These are phyloP conservation scores for Paraleonurus japonicus DNA, from an alignment of 257 asterid species.

Conservation along the genomic window DNA sequence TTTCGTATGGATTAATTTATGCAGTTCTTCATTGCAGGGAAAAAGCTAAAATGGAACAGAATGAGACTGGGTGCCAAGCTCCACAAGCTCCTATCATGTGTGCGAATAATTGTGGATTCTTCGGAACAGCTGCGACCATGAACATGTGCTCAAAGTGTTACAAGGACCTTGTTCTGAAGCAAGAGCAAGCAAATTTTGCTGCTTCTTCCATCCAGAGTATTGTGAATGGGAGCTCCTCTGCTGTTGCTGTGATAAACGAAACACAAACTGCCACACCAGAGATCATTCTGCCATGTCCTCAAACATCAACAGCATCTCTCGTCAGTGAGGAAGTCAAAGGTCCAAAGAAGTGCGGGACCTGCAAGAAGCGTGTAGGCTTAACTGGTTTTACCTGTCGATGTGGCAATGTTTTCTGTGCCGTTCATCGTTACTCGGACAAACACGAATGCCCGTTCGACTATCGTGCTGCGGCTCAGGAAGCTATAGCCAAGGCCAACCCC, in stretches of 20 bases:
- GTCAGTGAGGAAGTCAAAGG: constrained; percentile 41
- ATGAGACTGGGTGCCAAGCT: constrained; percentile 64
- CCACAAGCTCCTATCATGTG: constrained; percentile 66
- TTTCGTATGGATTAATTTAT: not conserved
- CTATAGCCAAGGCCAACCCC: constrained; percentile 74
- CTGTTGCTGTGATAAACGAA: constrained; percentile 17
- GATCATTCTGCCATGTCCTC: constrained; percentile 27
- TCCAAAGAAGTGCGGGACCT: constrained; percentile 51
- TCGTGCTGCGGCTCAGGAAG: constrained; percentile 57
- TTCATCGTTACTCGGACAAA: constrained; percentile 61
- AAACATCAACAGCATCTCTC: constrained; percentile 24
- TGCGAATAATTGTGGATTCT: constrained; percentile 64
- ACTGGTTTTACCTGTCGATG: constrained; percentile 65
- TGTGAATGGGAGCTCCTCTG: constrained; percentile 47
- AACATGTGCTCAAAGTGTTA: constrained; percentile 81
- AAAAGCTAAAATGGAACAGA: constrained; percentile 54
- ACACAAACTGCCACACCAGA: constrained; percentile 23
- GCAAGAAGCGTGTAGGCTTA: constrained; percentile 63
- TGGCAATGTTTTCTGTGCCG: constrained; percentile 47
- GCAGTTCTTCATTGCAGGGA: constrained; percentile 35
- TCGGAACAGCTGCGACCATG: constrained; percentile 67
- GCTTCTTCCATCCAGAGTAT: constrained; percentile 65
- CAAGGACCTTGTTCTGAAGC: constrained; percentile 53
- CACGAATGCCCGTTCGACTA: constrained; percentile 66
- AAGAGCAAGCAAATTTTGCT: constrained; percentile 58